Percentiles rank a stretch among this genome's conserved stretches.
These are phyloP conservation scores for Ogataea pignaliae DNA, from an alignment of 805 yeast genomes.

Conservation along the genomic window DNA sequence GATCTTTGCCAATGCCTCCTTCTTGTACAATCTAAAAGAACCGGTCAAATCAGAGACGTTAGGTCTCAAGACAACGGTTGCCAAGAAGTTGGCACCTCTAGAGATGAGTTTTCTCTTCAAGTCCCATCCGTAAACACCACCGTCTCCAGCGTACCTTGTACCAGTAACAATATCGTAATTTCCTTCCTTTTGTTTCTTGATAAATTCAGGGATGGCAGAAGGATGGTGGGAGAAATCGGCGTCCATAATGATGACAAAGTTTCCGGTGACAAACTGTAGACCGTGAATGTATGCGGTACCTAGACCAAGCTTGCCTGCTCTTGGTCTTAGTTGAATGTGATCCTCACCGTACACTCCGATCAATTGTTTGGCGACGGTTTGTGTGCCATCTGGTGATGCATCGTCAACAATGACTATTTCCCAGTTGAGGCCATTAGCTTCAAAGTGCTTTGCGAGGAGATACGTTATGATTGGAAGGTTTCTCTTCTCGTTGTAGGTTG, in stretches of 20 bases:
- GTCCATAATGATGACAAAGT: slow-evolving; percentile 77
- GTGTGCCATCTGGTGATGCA: slow-evolving; percentile 80
- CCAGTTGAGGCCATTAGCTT: slow-evolving; percentile 56
- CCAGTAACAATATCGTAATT: slow-evolving; percentile 48
- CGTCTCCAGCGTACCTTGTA: slow-evolving; percentile 75
- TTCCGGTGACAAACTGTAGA: slow-evolving; percentile 63
- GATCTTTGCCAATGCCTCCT: slow-evolving; percentile 59
- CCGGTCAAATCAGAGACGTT: slow-evolving; percentile 73
- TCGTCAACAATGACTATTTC: slow-evolving; percentile 76
- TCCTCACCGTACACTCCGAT: slow-evolving; percentile 53
- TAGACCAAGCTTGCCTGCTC: slow-evolving; percentile 74
- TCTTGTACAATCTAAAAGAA: slow-evolving; percentile 70
- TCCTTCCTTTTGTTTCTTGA: slow-evolving; percentile 51
- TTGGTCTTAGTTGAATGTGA: slow-evolving; percentile 60
- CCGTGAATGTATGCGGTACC: slow-evolving; percentile 84
- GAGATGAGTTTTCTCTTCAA: slow-evolving; percentile 72
- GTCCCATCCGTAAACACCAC: slow-evolving; percentile 85
- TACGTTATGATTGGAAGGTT: slow-evolving; percentile 66
- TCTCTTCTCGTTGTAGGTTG: slow-evolving; percentile 73
- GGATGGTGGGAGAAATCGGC: slow-evolving; percentile 85
- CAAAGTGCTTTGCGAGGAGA: slow-evolving; percentile 64
- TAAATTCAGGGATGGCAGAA: slow-evolving; percentile 71
- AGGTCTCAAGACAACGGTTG: slow-evolving; percentile 67
- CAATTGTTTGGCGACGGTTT: slow-evolving; percentile 60
- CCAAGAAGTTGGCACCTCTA: slow-evolving; percentile 77